Base-by-base conservation (phyloP, 176 grass and related monocot species). In the Oryza brachyantha region DNA sequence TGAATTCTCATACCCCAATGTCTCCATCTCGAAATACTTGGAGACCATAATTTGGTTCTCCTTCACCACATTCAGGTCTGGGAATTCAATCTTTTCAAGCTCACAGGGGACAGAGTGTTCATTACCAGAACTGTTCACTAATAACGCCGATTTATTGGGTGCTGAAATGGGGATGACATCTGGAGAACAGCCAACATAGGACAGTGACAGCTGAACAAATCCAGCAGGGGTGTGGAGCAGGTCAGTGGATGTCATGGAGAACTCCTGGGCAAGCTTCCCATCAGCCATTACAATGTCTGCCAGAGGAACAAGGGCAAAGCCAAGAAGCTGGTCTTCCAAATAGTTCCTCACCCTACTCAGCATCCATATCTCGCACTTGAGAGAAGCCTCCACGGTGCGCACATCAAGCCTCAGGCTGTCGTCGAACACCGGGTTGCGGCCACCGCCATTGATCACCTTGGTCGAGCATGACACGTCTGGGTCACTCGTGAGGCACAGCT, bases 311-410 rank as follows among this genome's bases (percentile, higher is more conserved):
- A 94, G 61, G 19, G 96, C 82, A 27, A 98, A 83, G 12, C 96
- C 96, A 19, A 98, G 92, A 48, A 98, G 87, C 70, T 94, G 96
- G 61, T 98, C 96, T 61, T 94, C 85, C 16, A 98, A 75, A 75
- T 98, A 98, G 69, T 98, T 98, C 69, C 86, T 93, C 29, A 92
- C 90, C 77, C 92, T 79, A 39, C 96, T 98, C 16, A 98, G 40
- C 96, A 98, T 98, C 92, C 90, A 98, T 36, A 98, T 77, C 86
- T 94, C 95, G 5, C 95, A 98, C 36, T 76, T 87, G 36, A 98
- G 81, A 0, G 96, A 89, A 10, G 70, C 74, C 21, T 91, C 89
- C 11, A 85, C 57, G 9, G 38, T 86, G 22, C 58, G 77, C 3
- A 98, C 96, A 19, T 80, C 54, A n/a, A 98, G 83, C 17, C 74